Evolutionary conservation across 2,329 filamentous ascomycete genomes (phyloP).

Genomic region (Colletotrichum simmondsii): DNA sequence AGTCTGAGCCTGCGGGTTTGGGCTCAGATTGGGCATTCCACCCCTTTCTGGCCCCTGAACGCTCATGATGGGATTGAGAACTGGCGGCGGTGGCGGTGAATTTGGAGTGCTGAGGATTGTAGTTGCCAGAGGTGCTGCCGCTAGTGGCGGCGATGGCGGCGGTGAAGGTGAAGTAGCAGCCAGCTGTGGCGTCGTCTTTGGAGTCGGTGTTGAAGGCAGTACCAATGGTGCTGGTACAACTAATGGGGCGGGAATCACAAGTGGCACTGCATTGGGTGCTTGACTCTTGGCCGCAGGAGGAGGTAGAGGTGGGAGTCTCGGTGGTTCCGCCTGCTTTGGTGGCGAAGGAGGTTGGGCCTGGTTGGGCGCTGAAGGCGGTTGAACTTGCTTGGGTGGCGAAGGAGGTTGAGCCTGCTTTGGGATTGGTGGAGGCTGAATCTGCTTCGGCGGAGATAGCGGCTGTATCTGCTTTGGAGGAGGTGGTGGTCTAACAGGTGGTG

Average conservation of each 20-base stretch:
- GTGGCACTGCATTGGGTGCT: not conserved
- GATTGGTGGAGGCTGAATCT: not conserved
- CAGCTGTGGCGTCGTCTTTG: not conserved
- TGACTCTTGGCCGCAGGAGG: not conserved
- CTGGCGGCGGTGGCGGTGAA: not conserved
- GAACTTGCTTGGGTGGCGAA: not conserved
- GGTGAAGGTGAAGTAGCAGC: conserved; percentile 13
- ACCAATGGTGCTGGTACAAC: not conserved
- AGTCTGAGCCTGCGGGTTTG: conserved; percentile 6
- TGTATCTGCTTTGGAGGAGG: not conserved
- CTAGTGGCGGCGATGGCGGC: not conserved
- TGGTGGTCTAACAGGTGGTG: not conserved
- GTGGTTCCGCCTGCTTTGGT: not conserved
- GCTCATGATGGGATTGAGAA: conserved; percentile 5
- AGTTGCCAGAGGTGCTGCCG: not conserved
- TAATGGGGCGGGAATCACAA: not conserved
- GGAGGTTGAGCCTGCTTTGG: not conserved
- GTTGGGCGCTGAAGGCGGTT: not conserved
- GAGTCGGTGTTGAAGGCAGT: not conserved
- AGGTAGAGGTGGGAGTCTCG: not conserved
- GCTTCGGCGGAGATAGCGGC: too few species aligned
- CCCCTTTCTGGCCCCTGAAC: not conserved
- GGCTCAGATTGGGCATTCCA: not conserved
- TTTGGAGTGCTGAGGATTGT: not conserved
- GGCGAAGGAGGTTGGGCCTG: not conserved